Conservation (phyloP, 257 asterid genomes). For the Linderniella brevidens region DNA sequence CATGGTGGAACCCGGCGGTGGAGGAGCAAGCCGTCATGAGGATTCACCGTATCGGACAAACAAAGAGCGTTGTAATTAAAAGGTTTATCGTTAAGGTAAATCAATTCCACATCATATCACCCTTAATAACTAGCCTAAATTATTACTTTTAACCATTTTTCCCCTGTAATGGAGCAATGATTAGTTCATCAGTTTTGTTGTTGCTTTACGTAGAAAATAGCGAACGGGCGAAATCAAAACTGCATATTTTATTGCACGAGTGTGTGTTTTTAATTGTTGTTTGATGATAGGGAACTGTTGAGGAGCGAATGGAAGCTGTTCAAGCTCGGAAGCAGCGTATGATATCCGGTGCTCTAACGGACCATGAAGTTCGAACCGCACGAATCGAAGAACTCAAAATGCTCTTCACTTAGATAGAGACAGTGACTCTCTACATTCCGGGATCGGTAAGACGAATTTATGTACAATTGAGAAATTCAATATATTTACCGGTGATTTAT, state of each 20-base stretch:
- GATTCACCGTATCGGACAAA: constrained; percentile 96
- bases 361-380: constrained; percentile 89
- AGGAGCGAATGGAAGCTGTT: constrained; percentile 95
- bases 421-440: no score
- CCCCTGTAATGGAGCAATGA: no score
- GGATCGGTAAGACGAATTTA: no score
- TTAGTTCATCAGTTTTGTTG: no score
- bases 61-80: constrained; percentile 52
- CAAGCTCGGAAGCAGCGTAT: constrained; percentile 86
- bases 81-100: constrained; percentile 78
- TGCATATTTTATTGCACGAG: not conserved
- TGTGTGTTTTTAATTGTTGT: not conserved
- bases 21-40: constrained; percentile 99
- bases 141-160: no score
- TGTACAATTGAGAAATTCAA: no score
- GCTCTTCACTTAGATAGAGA: constrained; percentile 46
- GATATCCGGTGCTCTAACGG: constrained; percentile 93
- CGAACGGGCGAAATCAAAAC: not conserved
- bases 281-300: constrained; percentile 64
- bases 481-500: no score
- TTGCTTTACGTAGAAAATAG: no score
- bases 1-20: constrained; percentile 99
- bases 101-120: not conserved
- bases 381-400: constrained; percentile 86
- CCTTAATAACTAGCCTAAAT: no score